Conservation (phyloP, 2,329 filamentous ascomycete genomes). For the Trichophyton verrucosum region DNA sequence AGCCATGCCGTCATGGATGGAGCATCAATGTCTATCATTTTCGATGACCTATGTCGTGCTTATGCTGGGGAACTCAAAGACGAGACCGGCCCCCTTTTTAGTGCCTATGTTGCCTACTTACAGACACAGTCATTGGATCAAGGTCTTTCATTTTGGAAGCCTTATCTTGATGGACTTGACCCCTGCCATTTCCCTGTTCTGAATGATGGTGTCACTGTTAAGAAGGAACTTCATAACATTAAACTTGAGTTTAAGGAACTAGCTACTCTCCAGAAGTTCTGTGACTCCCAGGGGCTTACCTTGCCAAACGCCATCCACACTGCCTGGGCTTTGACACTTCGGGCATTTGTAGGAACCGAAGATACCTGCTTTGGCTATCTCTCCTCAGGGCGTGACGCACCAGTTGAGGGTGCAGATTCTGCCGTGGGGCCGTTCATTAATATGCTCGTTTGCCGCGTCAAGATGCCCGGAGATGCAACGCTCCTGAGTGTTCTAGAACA, state of each 20-base stretch:
- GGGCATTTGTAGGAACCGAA: constrained; percentile 52
- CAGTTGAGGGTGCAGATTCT: constrained; percentile 12
- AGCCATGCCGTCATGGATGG: constrained; percentile 44
- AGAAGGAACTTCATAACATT: constrained; percentile 21
- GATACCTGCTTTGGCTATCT: constrained; percentile 35
- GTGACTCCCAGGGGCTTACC: constrained; percentile 35
- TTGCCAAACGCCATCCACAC: constrained; percentile 51
- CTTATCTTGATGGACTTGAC: constrained; percentile 23
- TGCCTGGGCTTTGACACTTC: constrained; percentile 56
- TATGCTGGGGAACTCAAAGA: constrained; percentile 34
- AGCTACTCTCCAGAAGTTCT: constrained; percentile 25
- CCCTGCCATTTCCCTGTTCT: constrained; percentile 28
- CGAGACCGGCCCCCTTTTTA: constrained; percentile 25
- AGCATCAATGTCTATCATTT: constrained; percentile 37
- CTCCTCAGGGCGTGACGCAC: constrained; percentile 15
- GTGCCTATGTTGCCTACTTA: constrained; percentile 25
- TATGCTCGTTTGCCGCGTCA: constrained; percentile 15
- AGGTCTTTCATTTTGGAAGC: constrained; percentile 28
- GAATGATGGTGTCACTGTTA: constrained; percentile 18
- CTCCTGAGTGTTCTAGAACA: constrained; percentile 30
- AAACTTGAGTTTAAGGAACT: constrained; percentile 22
- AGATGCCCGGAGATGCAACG: constrained; percentile 16
- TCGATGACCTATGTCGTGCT: constrained; percentile 35
- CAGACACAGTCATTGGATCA: constrained; percentile 16
- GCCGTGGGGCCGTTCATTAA: constrained; percentile 18